phyloP scores from a whole-genome alignment of 2,329 filamentous ascomycete genomes.

The Pyricularia grisea region DNA sequence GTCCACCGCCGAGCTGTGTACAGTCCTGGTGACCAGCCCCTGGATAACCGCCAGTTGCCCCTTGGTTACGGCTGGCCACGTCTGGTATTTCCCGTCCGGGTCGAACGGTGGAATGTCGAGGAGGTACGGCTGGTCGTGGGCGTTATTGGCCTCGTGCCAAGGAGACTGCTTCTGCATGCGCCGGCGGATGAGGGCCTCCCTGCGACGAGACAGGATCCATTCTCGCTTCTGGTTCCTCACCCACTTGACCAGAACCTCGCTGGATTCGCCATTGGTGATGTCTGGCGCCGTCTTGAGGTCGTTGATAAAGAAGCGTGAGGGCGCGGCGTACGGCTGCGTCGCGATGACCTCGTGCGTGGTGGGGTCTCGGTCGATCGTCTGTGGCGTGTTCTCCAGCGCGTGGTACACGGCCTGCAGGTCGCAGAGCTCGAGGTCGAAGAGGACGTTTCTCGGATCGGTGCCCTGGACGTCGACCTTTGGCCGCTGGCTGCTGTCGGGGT shows the following conservation, averaged over 20 bases:
- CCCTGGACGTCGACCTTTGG: not conserved
- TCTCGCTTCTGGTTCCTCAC: conserved; percentile 8
- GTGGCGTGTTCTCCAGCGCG: not conserved
- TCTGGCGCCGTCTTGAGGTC: not conserved
- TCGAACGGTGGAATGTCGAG: conserved; percentile 12
- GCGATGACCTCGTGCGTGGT: not conserved
- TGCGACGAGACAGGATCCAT: conserved; percentile 10
- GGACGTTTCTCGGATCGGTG: not conserved
- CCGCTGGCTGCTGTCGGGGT: not conserved
- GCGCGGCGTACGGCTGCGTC: not conserved
- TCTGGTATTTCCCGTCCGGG: conserved; percentile 6
- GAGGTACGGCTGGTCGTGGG: not conserved
- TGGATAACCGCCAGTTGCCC: not conserved
- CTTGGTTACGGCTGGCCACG: not conserved
- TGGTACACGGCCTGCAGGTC: not conserved
- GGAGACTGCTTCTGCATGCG: not conserved
- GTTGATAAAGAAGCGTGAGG: not conserved
- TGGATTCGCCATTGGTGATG: not conserved
- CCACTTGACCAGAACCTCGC: conserved; percentile 3
- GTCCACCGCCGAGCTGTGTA: not conserved
- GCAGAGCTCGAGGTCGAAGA: not conserved
- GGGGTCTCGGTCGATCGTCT: not conserved
- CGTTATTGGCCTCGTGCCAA: not conserved
- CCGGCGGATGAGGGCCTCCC: conserved; percentile 8
- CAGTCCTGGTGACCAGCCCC: not conserved